Evolutionary conservation across 345 rosid genomes (phyloP).

Genomic region (Barbarea vulgaris): DNA sequence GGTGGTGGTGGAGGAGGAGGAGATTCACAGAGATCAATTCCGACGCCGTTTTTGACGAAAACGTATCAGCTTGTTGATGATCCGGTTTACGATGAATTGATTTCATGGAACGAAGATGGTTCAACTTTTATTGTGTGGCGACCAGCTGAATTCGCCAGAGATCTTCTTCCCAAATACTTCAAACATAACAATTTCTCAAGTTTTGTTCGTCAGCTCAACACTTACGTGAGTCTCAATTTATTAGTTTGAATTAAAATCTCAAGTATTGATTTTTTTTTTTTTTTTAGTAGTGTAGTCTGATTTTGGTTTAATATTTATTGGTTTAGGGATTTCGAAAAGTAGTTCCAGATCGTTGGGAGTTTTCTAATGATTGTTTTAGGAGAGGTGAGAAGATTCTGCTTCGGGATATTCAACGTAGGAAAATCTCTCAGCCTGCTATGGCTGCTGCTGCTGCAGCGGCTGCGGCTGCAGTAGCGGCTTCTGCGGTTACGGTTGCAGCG

Average conservation of each 20-base stretch:
- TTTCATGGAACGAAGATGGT: conserved; percentile 93
- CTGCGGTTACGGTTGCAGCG: conserved; percentile 40
- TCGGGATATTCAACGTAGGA: conserved; percentile 86
- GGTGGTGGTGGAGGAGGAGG: conserved; percentile 34
- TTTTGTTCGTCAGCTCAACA: conserved; percentile 95
- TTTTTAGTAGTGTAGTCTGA: background rate
- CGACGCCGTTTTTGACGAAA: conserved; percentile 89
- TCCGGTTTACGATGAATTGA: conserved; percentile 66
- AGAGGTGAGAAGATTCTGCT: conserved; percentile 79
- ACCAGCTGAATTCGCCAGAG: conserved; percentile 92
- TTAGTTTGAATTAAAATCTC: background rate
- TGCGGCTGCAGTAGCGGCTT: conserved; percentile 24
- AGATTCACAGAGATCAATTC: conserved; percentile 79
- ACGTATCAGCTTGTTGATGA: conserved; percentile 89
- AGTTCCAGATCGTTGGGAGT: conserved; percentile 97
- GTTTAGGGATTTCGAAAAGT: conserved; percentile 88
- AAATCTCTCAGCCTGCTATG: conserved; percentile 50
- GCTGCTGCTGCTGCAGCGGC: conserved; percentile 12
- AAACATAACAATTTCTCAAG: conserved; percentile 96
- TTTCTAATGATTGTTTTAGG: conserved; percentile 73
- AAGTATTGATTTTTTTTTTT: background rate
- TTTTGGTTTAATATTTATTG: background rate
- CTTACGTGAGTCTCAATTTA: conserved; percentile 62
- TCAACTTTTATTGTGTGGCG: conserved; percentile 87
- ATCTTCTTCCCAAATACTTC: conserved; percentile 90